phyloP scores from a whole-genome alignment of 192 early-diverging fungal species.

The Martensiomyces pterosporus region DNA sequence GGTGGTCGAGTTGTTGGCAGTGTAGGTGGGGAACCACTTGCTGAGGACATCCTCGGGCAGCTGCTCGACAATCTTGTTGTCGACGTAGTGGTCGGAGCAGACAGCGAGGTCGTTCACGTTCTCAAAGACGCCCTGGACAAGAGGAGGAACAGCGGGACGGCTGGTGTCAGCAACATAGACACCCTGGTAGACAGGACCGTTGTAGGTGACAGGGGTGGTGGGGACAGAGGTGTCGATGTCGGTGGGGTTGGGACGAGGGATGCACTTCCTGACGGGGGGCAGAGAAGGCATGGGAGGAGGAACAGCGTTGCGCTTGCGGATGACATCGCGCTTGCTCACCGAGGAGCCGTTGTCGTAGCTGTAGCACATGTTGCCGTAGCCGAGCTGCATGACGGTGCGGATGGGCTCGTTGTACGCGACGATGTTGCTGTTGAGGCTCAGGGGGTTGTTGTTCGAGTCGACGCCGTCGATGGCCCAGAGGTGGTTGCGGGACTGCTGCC shows the following conservation, averaged over 20 bases:
- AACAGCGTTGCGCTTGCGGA: slow-evolving; percentile 25
- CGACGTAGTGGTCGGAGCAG: slow-evolving; percentile 24
- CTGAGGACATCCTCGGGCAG: slow-evolving; percentile 22
- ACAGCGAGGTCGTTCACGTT: slow-evolving; percentile 21
- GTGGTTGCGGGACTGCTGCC: slow-evolving; percentile 50
- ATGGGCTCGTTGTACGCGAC: slow-evolving; percentile 31
- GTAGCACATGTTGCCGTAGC: slow-evolving; percentile 43
- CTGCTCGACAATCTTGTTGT: slow-evolving; percentile 14
- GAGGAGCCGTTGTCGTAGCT: slow-evolving; percentile 39
- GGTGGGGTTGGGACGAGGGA: slow-evolving; percentile 9
- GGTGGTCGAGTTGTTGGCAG: slow-evolving; percentile 14
- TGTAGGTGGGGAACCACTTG: slow-evolving; percentile 49
- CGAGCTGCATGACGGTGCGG: slow-evolving; percentile 27
- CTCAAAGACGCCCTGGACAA: slow-evolving; percentile 33
- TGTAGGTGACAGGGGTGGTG: too few species aligned
- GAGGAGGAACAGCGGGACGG: slow-evolving; percentile 32
- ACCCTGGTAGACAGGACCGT: too few species aligned
- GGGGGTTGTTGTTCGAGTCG: slow-evolving; percentile 13
- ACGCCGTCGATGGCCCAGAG: slow-evolving; percentile 32
- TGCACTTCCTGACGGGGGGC: slow-evolving; percentile 30
- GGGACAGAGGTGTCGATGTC: neutral
- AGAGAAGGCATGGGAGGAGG: neutral
- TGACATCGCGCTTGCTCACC: slow-evolving; percentile 13
- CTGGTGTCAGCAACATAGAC: too few species aligned
- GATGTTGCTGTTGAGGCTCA: slow-evolving; percentile 10